Conservation (phyloP, 2,329 filamentous ascomycete species). For the Hirsutella rhossiliensis region DNA sequence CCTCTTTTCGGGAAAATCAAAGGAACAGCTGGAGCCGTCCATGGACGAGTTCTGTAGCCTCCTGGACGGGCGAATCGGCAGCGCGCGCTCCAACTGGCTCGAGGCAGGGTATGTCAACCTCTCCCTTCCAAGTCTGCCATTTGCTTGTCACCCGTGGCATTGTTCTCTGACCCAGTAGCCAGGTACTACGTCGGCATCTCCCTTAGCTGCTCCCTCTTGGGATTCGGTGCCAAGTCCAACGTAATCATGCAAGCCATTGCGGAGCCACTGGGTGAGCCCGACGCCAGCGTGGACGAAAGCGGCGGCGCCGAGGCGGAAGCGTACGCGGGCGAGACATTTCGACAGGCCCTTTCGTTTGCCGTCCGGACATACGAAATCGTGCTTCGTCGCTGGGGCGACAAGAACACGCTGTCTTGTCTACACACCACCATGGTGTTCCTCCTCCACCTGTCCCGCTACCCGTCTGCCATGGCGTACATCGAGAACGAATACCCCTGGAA, state of each 20-base stretch:
- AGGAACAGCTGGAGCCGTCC: slow-evolving; percentile 32
- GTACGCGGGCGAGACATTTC: slow-evolving; percentile 15
- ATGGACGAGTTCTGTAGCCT: slow-evolving; percentile 36
- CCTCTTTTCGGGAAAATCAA: slow-evolving; percentile 41
- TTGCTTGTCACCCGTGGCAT: not conserved
- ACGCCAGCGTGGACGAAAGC: slow-evolving; percentile 11
- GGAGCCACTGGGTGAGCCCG: slow-evolving; percentile 14
- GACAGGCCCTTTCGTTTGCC: slow-evolving; percentile 26
- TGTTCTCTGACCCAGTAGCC: not conserved
- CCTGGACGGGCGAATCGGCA: slow-evolving; percentile 45
- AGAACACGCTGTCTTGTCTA: slow-evolving; percentile 48
- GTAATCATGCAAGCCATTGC: slow-evolving; percentile 29
- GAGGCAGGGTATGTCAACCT: slow-evolving; percentile 25
- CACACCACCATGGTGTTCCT: slow-evolving; percentile 53
- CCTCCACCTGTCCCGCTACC: slow-evolving; percentile 27
- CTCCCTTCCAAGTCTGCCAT: no score
- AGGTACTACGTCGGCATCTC: slow-evolving; percentile 22
- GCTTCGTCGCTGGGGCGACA: slow-evolving; percentile 39
- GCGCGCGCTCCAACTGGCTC: slow-evolving; percentile 36
- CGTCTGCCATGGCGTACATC: slow-evolving; percentile 29
- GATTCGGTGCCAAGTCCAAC: slow-evolving; percentile 28
- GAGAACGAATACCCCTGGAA: slow-evolving; percentile 41
- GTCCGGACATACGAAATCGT: slow-evolving; percentile 32
- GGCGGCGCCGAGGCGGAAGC: slow-evolving; percentile 10
- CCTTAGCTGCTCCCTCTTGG: slow-evolving; percentile 18